Evolutionary conservation across 306 rosid species (phyloP).

Genomic region (Quercus variabilis): DNA sequence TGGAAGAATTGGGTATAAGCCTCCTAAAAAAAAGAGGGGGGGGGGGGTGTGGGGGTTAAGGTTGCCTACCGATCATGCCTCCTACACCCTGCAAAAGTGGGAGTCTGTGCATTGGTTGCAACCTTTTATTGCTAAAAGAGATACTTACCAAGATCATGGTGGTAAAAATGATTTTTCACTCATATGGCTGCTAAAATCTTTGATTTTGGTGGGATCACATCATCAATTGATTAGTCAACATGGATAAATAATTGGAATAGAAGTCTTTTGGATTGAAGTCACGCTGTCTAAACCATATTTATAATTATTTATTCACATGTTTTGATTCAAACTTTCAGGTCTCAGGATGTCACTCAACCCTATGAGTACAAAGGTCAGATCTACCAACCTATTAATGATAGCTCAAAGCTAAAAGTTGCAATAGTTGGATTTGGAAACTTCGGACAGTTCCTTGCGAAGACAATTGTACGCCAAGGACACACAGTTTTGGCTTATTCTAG

Average conservation of each 20-base stretch:
- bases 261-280: neutral
- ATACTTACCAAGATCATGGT: neutral
- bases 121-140: neutral
- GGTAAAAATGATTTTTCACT: neutral
- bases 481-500: conserved; percentile 74
- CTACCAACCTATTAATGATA: conserved; percentile 24
- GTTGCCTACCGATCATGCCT: no score
- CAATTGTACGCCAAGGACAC: conserved; percentile 67
- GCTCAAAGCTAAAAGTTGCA: conserved; percentile 64
- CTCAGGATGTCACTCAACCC: conserved; percentile 13
- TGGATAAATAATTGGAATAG: neutral
- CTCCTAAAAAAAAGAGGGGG: no score
- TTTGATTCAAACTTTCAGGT: conserved; percentile 31
- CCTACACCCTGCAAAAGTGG: no score
- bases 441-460: conserved; percentile 86
- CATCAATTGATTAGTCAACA: neutral
- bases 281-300: neutral
- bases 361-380: conserved; percentile 14
- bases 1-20: no score
- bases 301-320: conserved; percentile 7
- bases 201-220: neutral
- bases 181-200: neutral
- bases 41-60: no score
- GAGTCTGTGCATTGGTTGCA: no score
- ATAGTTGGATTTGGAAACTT: conserved; percentile 86